These are phyloP conservation scores for Lactifluus volemus DNA, from an alignment of 768 basidiomycete genomes.

Conservation along the genomic window DNA sequence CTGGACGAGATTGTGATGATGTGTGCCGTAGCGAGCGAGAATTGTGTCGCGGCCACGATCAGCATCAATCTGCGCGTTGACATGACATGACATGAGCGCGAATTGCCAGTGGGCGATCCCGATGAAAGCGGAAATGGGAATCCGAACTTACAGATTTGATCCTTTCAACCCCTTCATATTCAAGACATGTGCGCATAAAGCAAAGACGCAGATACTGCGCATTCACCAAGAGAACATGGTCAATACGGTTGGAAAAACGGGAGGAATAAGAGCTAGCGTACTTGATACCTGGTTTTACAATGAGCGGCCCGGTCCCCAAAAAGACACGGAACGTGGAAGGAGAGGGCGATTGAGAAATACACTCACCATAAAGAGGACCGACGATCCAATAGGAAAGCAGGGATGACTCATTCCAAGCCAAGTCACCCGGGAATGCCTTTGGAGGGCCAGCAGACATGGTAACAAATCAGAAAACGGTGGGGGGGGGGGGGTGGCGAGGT, in stretches of 20 bases:
- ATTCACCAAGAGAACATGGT: background rate
- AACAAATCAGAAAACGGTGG: background rate
- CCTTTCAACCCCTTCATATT: background rate
- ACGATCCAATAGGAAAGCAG: constrained; percentile 1
- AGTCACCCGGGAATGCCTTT: constrained; percentile 1
- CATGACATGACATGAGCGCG: background rate
- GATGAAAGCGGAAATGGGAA: background rate
- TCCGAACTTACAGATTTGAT: background rate
- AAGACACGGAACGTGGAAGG: too few relatives aligned
- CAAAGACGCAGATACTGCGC: constrained; percentile 5
- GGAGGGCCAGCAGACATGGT: background rate
- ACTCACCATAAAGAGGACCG: constrained; percentile 11
- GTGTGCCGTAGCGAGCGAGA: constrained; percentile 8
- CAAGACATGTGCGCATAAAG: background rate
- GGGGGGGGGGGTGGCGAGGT: background rate
- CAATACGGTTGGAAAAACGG: background rate
- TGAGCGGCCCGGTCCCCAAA: too few relatives aligned
- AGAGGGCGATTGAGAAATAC: background rate
- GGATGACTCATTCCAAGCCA: background rate
- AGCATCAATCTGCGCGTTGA: background rate
- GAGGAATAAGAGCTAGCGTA: background rate
- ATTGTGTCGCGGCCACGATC: constrained; percentile 2
- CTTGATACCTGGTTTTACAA: constrained; percentile 8
- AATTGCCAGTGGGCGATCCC: too few relatives aligned
- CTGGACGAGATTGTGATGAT: constrained; percentile 5